Evolutionary conservation across 2,329 filamentous ascomycete species (phyloP), one percentile per base, ranked within the genome.

Genomic region (Microcyclospora tardicrescens): DNA sequence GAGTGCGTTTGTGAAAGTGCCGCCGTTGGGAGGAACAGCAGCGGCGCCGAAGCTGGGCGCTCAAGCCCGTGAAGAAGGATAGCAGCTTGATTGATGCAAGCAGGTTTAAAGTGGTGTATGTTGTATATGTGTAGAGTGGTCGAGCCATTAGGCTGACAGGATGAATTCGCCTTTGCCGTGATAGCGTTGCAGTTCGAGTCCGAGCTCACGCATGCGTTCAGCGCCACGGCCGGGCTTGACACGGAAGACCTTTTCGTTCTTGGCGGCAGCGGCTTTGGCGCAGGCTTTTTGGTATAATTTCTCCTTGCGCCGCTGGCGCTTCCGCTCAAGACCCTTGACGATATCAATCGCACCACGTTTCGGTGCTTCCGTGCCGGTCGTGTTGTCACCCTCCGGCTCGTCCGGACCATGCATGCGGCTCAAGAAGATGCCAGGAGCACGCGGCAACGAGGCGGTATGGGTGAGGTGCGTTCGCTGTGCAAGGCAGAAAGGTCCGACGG

Each of bases 311-410:
- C 91, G 79, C 65, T 91, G 84, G 16, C 87, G 81, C 67, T 94
- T 96, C 62, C 84, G 81, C 66, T 98, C 91, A 1, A 98, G 73
- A 8, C 91, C 91, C 61, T 94, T 93, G 62, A 95, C 84, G 44
- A 95, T 98, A 61, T 96, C 91, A 49, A 98, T 93, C 28, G 91
- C 87, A n/a, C 86, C 85, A 45, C 91, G 82, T 9, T 84, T 74
- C 46, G 91, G 85, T 32, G 76, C 65, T 36, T 79, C 59, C 41
- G 52, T 56, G 29, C 37, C 32, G 11, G 41, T 45, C 5, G 56
- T 56, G n/a, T 57, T 53, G 10, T 55, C 58, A 10, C 54, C 52
- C 35, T 61, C 58, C 29, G 63, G 59, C 14, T 65, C 61, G 28
- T 62, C 60, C 16, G 37, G 34, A 40, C 65, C 61, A 37, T 49